Evolutionary conservation across 164 flowering plant genomes (phyloP).

Genomic region (Akebia trifoliata): DNA sequence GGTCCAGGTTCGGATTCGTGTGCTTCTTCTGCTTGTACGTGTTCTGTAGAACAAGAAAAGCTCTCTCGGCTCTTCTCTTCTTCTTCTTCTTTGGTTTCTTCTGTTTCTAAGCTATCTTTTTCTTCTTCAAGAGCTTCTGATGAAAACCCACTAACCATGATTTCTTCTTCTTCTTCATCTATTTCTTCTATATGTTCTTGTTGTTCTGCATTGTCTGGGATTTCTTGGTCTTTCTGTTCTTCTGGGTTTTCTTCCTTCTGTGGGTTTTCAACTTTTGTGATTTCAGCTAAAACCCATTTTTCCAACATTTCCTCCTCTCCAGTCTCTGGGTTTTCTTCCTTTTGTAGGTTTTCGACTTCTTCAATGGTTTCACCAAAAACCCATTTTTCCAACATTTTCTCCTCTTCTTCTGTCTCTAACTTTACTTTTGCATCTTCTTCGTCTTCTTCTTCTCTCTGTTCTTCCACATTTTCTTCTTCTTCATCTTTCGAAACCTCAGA

Average conservation of each 20-base stretch:
- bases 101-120: constrained; percentile 10
- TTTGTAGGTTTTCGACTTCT: constrained; percentile 3
- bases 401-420: constrained; percentile 5
- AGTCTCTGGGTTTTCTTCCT: constrained; percentile 8
- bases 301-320: constrained; percentile 12
- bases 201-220: constrained; percentile 7
- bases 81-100: constrained; percentile 10
- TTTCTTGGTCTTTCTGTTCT: constrained; percentile 4
- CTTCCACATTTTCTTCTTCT: constrained; percentile 15
- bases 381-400: no score
- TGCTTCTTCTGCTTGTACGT: constrained; percentile 10
- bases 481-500: constrained; percentile 19
- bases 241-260: constrained; percentile 8
- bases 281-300: constrained; percentile 10
- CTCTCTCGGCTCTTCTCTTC: constrained; percentile 4
- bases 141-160: constrained; percentile 2
- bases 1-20: constrained; percentile 12
- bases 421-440: constrained; percentile 3
- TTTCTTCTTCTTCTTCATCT: constrained; percentile 5
- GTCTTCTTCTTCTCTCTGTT: constrained; percentile 5
- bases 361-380: no score
- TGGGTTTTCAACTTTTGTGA: not conserved
- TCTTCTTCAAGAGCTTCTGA: constrained; percentile 18
- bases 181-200: constrained; percentile 11
- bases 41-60: constrained; percentile 2